Base-by-base conservation (phyloP, 768 basidiomycete species). In the Cystofilobasidium bisporidii region DNA sequence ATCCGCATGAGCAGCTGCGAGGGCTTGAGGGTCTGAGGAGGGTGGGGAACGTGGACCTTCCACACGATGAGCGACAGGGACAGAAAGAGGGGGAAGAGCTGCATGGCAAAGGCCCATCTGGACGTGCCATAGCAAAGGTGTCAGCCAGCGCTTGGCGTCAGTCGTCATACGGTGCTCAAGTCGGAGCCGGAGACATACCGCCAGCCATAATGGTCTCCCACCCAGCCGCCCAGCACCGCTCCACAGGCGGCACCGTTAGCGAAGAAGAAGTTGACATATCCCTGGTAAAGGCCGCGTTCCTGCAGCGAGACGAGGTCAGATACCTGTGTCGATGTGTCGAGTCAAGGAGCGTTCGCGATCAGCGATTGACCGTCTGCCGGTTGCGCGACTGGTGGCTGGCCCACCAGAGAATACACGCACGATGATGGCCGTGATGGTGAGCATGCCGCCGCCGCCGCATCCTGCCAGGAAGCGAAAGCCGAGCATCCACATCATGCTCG, bases 251-350 rank as follows among this genome's bases (percentile, higher is more conserved):
- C 47, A 12, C 75, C 75, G 3, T 70, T 69, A 2, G 70, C 73
- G 38, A 73, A 72, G 11, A 75, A 69, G 22, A 73, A 53, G 53
- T 73, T 73, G 15, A 72, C 70, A 61, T 36, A 40, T 40, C 70
- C 70, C 70, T 75, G 75, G 59, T 75, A 75, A 8, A 75, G 62
- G 6, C 75, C 75, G 33, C 75, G 69, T 32, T 74, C 73, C n/a
- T 71, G 71, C 9, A 72, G 61, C 3, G 74, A 74, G 6, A 75
- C 75, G 11, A 75, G 71, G 41, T 74, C 73, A 36, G 70, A 61
- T 45, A 74, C 53, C 53, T 56, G 53, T 24, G 26, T 6, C 41
- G 41, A 14, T 15, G 41, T 17, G 15, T 11, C 24, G 22, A 20
- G 48, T 50, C 20, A 43, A 43, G 11, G 50, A 28, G 8, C 9